These are phyloP conservation scores for Scheffersomyces illinoinensis DNA, from an alignment of 1,139 yeast genomes.

Conservation along the genomic window DNA sequence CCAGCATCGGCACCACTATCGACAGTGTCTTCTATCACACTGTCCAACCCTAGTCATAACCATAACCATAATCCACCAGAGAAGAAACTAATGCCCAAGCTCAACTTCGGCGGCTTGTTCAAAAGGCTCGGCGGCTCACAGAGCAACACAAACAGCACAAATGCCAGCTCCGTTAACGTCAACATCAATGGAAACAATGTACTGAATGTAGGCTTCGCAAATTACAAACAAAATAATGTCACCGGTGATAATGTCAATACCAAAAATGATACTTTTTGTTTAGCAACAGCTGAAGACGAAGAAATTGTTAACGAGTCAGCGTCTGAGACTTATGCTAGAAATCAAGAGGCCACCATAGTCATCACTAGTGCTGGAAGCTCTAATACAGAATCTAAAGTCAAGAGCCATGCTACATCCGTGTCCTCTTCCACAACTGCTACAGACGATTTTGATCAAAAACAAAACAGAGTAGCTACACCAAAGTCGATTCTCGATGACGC, in stretches of 20 bases:
- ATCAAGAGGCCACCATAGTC: not conserved
- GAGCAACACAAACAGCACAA: not conserved
- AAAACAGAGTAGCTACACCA: constrained; percentile 2
- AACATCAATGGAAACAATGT: not conserved
- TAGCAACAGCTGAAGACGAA: not conserved
- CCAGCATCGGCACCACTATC: not conserved
- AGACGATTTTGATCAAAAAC: not conserved
- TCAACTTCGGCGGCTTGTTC: constrained; percentile 12
- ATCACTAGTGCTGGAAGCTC: not conserved
- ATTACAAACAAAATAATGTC: not conserved
- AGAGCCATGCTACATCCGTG: not conserved
- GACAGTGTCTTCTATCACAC: not conserved
- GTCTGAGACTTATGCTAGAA: not conserved
- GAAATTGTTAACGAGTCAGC: not conserved
- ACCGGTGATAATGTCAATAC: not conserved
- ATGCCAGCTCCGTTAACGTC: not conserved
- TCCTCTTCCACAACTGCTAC: not conserved
- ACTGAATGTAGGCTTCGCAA: not conserved
- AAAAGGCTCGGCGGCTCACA: constrained; percentile 1
- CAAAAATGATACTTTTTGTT: not conserved
- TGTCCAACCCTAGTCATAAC: not conserved
- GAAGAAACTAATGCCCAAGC: constrained; percentile 6
- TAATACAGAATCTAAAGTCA: not conserved
- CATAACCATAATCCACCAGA: not conserved
- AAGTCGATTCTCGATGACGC: constrained; percentile 12